These are phyloP conservation scores for Aspergillus fischeri DNA, from an alignment of 2,329 filamentous ascomycete species.

Conservation along the genomic window DNA sequence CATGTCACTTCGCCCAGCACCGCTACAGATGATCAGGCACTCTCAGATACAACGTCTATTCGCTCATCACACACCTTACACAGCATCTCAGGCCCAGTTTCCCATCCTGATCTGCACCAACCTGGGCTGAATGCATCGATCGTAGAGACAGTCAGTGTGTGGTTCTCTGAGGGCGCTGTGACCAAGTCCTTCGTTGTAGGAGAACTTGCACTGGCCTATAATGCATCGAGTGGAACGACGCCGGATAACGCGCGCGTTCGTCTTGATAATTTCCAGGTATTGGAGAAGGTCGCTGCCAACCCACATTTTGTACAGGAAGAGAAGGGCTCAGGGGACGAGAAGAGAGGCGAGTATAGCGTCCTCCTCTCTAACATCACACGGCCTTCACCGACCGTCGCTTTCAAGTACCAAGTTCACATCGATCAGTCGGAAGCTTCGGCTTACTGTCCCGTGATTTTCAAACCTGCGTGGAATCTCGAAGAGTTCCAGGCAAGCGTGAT, in stretches of 20 bases:
- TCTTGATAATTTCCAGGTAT: slow-evolving; percentile 78
- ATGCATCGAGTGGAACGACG: slow-evolving; percentile 39
- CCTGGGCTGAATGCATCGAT: slow-evolving; percentile 83
- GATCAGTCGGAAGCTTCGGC: slow-evolving; percentile 53
- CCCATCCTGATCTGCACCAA: slow-evolving; percentile 75
- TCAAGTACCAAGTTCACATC: slow-evolving; percentile 85
- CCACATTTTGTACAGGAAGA: slow-evolving; percentile 77
- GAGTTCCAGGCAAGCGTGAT: slow-evolving; percentile 82
- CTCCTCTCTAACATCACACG: slow-evolving; percentile 67
- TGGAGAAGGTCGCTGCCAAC: slow-evolving; percentile 92
- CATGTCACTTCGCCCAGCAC: slow-evolving; percentile 49
- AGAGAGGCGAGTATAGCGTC: slow-evolving; percentile 74
- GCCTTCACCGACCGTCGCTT: slow-evolving; percentile 65
- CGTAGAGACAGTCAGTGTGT: slow-evolving; percentile 84
- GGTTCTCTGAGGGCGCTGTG: slow-evolving; percentile 70
- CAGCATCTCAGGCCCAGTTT: slow-evolving; percentile 61
- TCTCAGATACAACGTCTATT: slow-evolving; percentile 85
- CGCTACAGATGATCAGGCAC: slow-evolving; percentile 61
- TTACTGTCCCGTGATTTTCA: slow-evolving; percentile 69
- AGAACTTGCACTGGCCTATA: slow-evolving; percentile 85
- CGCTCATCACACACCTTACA: slow-evolving; percentile 80
- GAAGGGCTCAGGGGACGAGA: slow-evolving; percentile 38
- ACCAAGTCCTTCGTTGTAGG: slow-evolving; percentile 73
- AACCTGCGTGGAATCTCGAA: slow-evolving; percentile 77
- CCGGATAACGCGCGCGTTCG: slow-evolving; percentile 62